Evolutionary conservation across 164 flowering plant genomes (phyloP).

Genomic region (Saururus chinensis): DNA sequence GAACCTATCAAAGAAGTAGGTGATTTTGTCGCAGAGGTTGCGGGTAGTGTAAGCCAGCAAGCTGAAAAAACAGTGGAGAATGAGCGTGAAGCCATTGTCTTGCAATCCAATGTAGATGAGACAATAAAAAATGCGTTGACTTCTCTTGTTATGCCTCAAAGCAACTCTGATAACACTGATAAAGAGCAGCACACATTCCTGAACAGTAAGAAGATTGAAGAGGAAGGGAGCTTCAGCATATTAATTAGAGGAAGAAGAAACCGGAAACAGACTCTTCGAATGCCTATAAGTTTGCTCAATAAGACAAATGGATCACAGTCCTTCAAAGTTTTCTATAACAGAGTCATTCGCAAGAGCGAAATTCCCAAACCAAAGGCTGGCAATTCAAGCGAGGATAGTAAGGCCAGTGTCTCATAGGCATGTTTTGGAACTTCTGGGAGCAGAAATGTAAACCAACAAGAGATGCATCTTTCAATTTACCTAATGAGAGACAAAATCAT

Average conservation of each 20-base stretch:
- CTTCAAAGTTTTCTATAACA: conserved; percentile 66
- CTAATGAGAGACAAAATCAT: conserved; percentile 5
- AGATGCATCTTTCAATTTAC: conserved; percentile 1
- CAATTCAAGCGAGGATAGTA: conserved; percentile 28
- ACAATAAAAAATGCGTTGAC: conserved; percentile 14
- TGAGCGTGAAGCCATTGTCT: conserved; percentile 20
- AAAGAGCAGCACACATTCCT: conserved; percentile 11
- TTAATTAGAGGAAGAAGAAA: conserved; percentile 79
- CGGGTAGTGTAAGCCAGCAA: conserved; percentile 19
- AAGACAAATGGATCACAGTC: conserved; percentile 81
- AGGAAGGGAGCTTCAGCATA: conserved; percentile 74
- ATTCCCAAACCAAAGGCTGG: conserved; percentile 33
- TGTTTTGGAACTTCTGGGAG: background rate
- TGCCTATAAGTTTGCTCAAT: conserved; percentile 87
- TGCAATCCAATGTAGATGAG: conserved; percentile 16
- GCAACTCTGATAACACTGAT: background rate
- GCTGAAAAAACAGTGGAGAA: conserved; percentile 23
- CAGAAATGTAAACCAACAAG: background rate
- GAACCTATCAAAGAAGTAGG: conserved; percentile 35
- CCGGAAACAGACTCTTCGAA: conserved; percentile 79
- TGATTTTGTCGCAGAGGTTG: conserved; percentile 19
- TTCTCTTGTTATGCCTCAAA: background rate
- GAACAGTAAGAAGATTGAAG: conserved; percentile 29
- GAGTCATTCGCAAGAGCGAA: conserved; percentile 82
- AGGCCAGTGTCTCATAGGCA: conserved; percentile 13